Percentiles rank a stretch among this genome's conserved stretches.
phyloP scores from a whole-genome alignment of 352 stramenopile species.

The Globisporangium canariense region DNA sequence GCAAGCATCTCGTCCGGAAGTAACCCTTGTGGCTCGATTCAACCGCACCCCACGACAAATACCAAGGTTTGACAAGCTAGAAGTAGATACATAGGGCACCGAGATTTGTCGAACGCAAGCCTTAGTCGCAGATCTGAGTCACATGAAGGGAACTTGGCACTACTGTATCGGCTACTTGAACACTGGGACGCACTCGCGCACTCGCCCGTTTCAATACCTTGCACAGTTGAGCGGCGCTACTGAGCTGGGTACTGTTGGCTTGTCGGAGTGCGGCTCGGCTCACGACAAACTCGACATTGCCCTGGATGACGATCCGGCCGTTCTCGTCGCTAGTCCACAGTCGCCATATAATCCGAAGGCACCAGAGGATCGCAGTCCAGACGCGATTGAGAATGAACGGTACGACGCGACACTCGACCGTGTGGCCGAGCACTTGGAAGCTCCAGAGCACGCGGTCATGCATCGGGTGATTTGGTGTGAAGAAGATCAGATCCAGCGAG shows the following conservation, averaged over 20 bases:
- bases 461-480: neutral
- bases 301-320: slow-evolving; percentile 6
- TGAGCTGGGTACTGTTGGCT: neutral
- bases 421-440: neutral
- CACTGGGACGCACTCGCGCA: neutral
- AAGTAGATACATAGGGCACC: too few relatives aligned
- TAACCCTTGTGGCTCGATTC: too few relatives aligned
- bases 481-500: slow-evolving; percentile 8
- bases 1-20: too few relatives aligned
- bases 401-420: neutral
- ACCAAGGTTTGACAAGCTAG: too few relatives aligned
- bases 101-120: too few relatives aligned
- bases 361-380: slow-evolving; percentile 7
- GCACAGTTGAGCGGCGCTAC: neutral
- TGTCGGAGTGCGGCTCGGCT: neutral
- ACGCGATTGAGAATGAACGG: slow-evolving; percentile 10
- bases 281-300: slow-evolving; percentile 11
- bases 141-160: too few relatives aligned
- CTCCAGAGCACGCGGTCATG: slow-evolving; percentile 7
- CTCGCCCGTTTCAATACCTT: neutral
- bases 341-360: neutral
- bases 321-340: neutral
- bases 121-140: too few relatives aligned
- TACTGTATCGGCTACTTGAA: too few relatives aligned
- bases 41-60: too few relatives aligned